A percentile compares a stretch with the other conserved stretches of the same genome.
Conservation (phyloP, 2,329 filamentous ascomycete genomes). For the Clonostachys chloroleuca region DNA sequence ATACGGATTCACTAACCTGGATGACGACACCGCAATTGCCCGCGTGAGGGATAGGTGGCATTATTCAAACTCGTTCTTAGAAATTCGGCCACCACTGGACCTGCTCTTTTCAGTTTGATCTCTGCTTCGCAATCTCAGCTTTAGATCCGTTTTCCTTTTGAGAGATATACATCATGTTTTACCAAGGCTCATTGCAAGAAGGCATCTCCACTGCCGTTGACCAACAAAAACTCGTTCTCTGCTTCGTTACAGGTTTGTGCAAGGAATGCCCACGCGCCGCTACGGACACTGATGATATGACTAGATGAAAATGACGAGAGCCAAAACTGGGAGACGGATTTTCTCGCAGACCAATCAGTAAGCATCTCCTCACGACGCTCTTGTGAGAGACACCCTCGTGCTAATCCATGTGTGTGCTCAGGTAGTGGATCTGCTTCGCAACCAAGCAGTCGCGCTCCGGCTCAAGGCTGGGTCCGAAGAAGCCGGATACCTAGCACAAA, state of each 20-base stretch:
- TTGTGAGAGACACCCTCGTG: neutral
- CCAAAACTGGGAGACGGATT: conserved; percentile 67
- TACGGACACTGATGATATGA: conserved; percentile 7
- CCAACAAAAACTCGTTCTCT: conserved; percentile 73
- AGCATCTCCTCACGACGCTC: conserved; percentile 12
- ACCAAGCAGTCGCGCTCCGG: conserved; percentile 65
- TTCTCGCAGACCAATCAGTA: conserved; percentile 52
- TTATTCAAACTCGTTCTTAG: no score
- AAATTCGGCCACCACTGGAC: no score
- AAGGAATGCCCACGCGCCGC: neutral
- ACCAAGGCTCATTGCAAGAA: conserved; percentile 72
- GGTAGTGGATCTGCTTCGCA: conserved; percentile 42
- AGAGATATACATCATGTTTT: conserved; percentile 61
- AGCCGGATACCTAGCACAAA: conserved; percentile 74
- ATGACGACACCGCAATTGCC: neutral
- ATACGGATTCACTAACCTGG: neutral
- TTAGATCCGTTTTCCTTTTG: no score
- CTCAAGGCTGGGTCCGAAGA: conserved; percentile 72
- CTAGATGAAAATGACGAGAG: conserved; percentile 69
- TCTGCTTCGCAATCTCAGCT: no score
- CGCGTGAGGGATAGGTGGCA: no score
- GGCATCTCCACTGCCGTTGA: conserved; percentile 74
- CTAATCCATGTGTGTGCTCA: conserved; percentile 37
- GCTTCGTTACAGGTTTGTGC: conserved; percentile 72
- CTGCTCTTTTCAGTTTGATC: no score